Percentiles rank a stretch among this genome's conserved stretches.
Conservation (phyloP, 805 yeast genomes). For the Starmerella lactis-condensi region DNA sequence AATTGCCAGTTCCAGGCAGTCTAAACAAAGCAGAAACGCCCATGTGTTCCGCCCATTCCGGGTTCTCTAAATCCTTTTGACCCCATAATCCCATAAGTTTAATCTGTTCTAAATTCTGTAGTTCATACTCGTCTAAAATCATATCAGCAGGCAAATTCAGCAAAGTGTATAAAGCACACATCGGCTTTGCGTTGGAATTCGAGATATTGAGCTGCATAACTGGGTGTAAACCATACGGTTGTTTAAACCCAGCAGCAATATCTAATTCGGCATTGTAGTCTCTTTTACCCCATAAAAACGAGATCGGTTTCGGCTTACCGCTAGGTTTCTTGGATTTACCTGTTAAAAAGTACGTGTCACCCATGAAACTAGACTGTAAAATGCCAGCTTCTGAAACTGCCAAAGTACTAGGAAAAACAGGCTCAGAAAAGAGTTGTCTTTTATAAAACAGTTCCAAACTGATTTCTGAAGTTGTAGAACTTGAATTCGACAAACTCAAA, state of each 20-base stretch:
- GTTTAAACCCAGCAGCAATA: constrained; percentile 2
- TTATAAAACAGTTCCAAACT: no score
- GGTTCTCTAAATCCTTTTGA: constrained; percentile 39
- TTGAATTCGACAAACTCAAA: no score
- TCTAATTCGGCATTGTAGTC: neutral
- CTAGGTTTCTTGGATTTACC: no score
- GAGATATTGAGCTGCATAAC: constrained; percentile 4
- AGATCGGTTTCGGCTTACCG: no score
- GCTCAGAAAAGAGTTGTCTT: no score
- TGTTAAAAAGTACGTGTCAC: no score
- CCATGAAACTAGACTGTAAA: no score
- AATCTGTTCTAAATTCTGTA: constrained; percentile 22
- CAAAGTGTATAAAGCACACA: constrained; percentile 30
- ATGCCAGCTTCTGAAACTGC: no score
- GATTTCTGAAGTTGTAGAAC: no score
- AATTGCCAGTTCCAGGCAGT: constrained; percentile 16
- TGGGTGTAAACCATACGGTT: constrained; percentile 18
- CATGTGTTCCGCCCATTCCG: constrained; percentile 30
- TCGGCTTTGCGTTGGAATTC: constrained; percentile 3
- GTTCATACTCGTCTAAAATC: constrained; percentile 40
- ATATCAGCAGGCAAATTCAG: constrained; percentile 29
- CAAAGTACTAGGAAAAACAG: no score
- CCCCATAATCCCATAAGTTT: constrained; percentile 32
- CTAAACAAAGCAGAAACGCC: constrained; percentile 31
- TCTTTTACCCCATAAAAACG: no score